phyloP scores from a whole-genome alignment of 164 flowering plant genomes.

The Vitis cinerea region DNA sequence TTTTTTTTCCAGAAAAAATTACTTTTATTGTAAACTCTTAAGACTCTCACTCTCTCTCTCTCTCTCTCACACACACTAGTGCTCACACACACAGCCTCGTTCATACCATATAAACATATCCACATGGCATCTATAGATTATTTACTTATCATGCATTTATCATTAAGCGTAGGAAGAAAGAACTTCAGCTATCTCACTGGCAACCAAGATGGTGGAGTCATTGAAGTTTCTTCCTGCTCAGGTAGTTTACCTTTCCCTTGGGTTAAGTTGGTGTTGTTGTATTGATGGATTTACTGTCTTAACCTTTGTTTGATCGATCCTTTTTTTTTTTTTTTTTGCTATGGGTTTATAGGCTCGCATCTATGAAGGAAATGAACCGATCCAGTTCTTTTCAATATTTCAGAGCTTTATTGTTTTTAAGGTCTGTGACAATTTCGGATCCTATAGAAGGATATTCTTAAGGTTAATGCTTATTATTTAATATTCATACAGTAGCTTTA shows the following conservation, averaged over 20 bases:
- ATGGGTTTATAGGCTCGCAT: conserved; percentile 63
- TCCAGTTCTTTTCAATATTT: conserved; percentile 80
- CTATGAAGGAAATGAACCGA: conserved; percentile 88
- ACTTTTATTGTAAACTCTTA: too few species aligned
- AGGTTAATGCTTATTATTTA: neutral
- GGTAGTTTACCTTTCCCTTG: conserved; percentile 36
- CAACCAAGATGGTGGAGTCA: conserved; percentile 88
- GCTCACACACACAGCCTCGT: too few species aligned
- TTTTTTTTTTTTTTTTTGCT: neutral
- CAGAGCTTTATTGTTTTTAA: conserved; percentile 87
- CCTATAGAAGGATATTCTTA: neutral
- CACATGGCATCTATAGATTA: neutral
- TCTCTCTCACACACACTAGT: too few species aligned
- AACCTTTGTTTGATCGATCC: neutral
- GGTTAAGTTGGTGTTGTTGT: neutral
- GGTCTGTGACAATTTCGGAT: conserved; percentile 41
- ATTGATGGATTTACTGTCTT: conserved; percentile 4
- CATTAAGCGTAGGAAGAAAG: conserved; percentile 68
- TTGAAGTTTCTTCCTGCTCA: conserved; percentile 72
- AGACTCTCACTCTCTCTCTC: too few species aligned
- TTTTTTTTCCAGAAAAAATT: too few species aligned
- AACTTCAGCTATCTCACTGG: conserved; percentile 64
- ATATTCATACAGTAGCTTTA: neutral
- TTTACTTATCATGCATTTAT: conserved; percentile 3
- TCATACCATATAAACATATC: too few species aligned